Conservation (phyloP, 768 basidiomycete species). For the Pleurotus cornucopiae region DNA sequence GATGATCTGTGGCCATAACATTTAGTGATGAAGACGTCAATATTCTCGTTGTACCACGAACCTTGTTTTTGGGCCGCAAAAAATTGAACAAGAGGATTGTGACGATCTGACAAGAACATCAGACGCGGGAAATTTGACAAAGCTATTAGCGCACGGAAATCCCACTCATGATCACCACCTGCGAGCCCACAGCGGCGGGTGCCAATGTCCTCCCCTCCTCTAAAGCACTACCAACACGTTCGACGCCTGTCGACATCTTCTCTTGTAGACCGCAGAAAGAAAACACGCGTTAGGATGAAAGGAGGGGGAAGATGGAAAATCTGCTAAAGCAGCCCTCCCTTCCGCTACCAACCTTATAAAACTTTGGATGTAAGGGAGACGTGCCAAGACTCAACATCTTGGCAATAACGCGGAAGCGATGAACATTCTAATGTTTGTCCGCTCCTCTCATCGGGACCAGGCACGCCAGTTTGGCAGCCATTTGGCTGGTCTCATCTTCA, state of each 20-base stretch:
- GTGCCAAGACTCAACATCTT: too few species aligned
- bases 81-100: constrained; percentile 68
- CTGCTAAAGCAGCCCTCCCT: not conserved
- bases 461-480: too few species aligned
- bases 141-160: constrained; percentile 38
- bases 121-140: not conserved
- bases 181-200: constrained; percentile 77
- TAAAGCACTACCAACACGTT: constrained; percentile 1
- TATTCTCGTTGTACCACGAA: constrained; percentile 36
- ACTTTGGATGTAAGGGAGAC: not conserved
- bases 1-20: constrained; percentile 49
- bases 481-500: too few species aligned
- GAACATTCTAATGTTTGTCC: too few species aligned
- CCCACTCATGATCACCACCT: constrained; percentile 68
- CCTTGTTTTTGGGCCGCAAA: constrained; percentile 88
- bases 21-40: constrained; percentile 1
- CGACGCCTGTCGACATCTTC: constrained; percentile 2
- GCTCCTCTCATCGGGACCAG: too few species aligned
- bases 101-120: constrained; percentile 22
- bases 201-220: constrained; percentile 53
- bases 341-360: not conserved
- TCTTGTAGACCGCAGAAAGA: not conserved
- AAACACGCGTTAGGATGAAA: too few species aligned
- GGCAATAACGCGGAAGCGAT: too few species aligned
- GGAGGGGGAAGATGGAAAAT: not conserved